Evolutionary conservation across 495 filamentous ascomycete genomes (phyloP).

Genomic region (Penicillium nucicola): DNA sequence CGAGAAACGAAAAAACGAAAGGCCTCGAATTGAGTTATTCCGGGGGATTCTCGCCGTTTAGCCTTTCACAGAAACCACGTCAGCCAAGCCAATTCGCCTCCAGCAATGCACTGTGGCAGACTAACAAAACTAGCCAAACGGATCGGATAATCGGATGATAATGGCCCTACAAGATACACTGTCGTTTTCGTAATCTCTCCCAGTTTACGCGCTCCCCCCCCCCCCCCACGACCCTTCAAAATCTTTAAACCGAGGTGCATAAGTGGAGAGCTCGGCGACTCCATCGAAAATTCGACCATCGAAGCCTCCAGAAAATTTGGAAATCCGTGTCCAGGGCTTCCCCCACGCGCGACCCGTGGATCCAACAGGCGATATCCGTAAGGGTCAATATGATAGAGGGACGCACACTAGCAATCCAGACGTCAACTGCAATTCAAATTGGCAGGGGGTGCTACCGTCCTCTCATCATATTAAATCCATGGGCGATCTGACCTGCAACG

Average conservation of each 20-base stretch:
- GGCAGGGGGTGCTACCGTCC: too few species aligned
- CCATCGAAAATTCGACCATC: constrained; percentile 8
- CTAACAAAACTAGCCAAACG: background rate
- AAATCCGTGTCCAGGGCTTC: background rate
- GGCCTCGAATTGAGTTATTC: constrained; percentile 22
- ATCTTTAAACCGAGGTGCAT: background rate
- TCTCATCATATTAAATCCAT: too few species aligned
- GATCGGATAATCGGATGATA: too few species aligned
- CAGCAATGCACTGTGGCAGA: background rate
- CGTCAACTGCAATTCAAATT: too few species aligned
- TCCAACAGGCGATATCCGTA: background rate
- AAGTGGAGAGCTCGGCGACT: constrained; percentile 10
- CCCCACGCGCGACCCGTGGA: constrained; percentile 5
- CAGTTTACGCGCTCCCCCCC: background rate
- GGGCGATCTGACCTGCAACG: too few species aligned
- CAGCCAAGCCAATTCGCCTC: constrained; percentile 24
- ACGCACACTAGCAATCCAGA: too few species aligned
- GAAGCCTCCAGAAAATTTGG: constrained; percentile 12
- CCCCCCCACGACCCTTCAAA: constrained; percentile 1
- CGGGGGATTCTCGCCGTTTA: constrained; percentile 38
- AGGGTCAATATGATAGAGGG: background rate
- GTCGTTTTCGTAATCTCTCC: too few species aligned
- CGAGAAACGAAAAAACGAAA: constrained; percentile 9
- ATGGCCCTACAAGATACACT: too few species aligned
- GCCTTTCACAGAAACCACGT: constrained; percentile 22